A percentile compares a stretch with the other conserved stretches of the same genome.
phyloP scores from a whole-genome alignment of 495 filamentous ascomycete genomes.

The Amphirosellinia nigrospora region DNA sequence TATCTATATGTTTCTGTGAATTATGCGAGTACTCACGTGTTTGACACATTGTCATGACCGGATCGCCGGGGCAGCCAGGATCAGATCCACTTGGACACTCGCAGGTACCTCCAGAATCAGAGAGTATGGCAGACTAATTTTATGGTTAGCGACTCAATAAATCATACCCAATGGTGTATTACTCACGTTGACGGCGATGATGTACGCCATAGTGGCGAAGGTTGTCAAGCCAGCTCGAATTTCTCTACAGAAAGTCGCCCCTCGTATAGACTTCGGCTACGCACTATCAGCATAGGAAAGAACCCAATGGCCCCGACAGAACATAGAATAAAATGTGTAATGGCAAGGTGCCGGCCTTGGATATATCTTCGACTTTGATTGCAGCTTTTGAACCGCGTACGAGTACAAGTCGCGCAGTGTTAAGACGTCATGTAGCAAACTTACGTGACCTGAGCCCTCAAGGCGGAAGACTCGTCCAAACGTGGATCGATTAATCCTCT shows the following conservation, averaged over 20 bases:
- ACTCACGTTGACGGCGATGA: slow-evolving; percentile 65
- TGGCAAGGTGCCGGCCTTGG: neutral
- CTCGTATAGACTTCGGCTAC: slow-evolving; percentile 63
- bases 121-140: slow-evolving; percentile 55
- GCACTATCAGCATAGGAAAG: slow-evolving; percentile 27
- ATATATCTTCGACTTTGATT: neutral
- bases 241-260: slow-evolving; percentile 74
- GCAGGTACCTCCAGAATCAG: slow-evolving; percentile 71
- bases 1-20: neutral
- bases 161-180: neutral
- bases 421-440: slow-evolving; percentile 30
- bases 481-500: slow-evolving; percentile 49
- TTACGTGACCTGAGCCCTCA: slow-evolving; percentile 71
- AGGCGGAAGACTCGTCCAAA: slow-evolving; percentile 76
- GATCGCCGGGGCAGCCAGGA: slow-evolving; percentile 59
- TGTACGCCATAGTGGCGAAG: slow-evolving; percentile 87
- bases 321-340: neutral
- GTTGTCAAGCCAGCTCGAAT: slow-evolving; percentile 82
- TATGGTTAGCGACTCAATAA: slow-evolving; percentile 43
- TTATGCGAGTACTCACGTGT: slow-evolving; percentile 35
- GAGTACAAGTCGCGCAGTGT: neutral
- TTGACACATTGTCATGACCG: slow-evolving; percentile 63
- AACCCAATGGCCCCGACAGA: neutral
- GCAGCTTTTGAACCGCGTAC: neutral
- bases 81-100: slow-evolving; percentile 59